phyloP scores from a whole-genome alignment of 176 grass and related monocot species.

The Musa itinerans region DNA sequence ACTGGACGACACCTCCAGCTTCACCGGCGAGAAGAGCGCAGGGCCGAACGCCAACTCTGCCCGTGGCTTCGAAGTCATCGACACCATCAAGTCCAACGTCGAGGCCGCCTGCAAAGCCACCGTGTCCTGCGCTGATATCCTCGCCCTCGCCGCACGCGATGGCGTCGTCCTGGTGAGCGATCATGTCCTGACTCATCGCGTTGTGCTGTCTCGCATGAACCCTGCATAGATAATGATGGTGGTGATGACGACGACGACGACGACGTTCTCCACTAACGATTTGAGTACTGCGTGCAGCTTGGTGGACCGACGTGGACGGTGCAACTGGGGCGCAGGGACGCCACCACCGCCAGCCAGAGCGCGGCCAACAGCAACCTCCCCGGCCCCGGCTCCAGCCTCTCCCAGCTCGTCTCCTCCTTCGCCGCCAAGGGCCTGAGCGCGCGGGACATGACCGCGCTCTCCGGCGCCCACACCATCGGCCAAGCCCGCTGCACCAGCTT shows the following conservation, averaged over 20 bases:
- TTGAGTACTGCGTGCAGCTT: neutral
- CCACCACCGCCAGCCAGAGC: neutral
- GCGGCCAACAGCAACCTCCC: neutral
- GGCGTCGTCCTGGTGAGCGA: constrained; percentile 17
- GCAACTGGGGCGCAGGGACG: neutral
- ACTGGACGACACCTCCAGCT: constrained; percentile 49
- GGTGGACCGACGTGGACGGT: neutral
- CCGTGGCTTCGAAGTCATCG: constrained; percentile 62
- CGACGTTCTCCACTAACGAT: no score
- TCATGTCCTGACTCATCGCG: neutral
- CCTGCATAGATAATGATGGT: no score
- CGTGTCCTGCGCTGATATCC: constrained; percentile 13
- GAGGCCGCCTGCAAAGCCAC: constrained; percentile 47
- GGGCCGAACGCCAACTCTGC: constrained; percentile 42
- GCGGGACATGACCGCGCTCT: neutral
- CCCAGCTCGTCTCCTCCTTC: neutral
- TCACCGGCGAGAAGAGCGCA: constrained; percentile 65
- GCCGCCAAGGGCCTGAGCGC: neutral
- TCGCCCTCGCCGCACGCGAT: constrained; percentile 34
- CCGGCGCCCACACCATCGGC: neutral
- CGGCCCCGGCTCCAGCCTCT: neutral
- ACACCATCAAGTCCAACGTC: constrained; percentile 46
- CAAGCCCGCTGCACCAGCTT: neutral
- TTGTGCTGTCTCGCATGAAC: neutral
- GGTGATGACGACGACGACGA: no score